Evolutionary conservation across 441 rosid genomes (phyloP), one percentile per base, ranked within the genome.

Genomic region (Adansonia rubrostipa): DNA sequence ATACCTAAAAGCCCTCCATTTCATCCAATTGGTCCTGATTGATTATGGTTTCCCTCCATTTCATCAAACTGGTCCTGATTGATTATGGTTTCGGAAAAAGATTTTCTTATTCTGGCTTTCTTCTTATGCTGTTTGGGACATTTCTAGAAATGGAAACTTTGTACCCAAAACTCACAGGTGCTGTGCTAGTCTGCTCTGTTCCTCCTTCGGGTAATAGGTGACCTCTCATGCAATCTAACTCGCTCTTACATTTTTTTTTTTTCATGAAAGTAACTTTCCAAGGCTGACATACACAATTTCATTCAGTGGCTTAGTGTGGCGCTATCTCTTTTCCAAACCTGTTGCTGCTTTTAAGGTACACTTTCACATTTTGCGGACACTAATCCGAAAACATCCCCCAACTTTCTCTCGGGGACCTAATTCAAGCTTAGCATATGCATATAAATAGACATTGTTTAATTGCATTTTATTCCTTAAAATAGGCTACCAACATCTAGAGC

Each of bases 181-280:
- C 93, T 10, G 90, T 80, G 11, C 82, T 93, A 14, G 85, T 91
- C 40, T 95, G 97, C 88, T 93, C 99, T n/a, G 99, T 92, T 36
- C 99, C 98, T 66, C 97, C 98, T 80, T 87, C 93, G 1, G 95
- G 99, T 78, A 93, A 95, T 84, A 90, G 97, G 99, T 95, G 86
- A 85, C 24, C 69, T 86, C 33, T 44, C 77, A 28, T 13, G 36
- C 71, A n/a, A 70, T 64, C 40, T 66, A 9, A 70, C 72, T 66
- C 13, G 57, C 77, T 45, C 56, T 36, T 36, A 33, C n/a, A n/a
- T 57, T 69, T 3, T 68, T 74, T 51, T 73, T 68, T 74, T 51
- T 71, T 62, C 2, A 14, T 79, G 62, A 40, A 67, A 75, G 15
- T 65, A 33, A 24, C 45, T 28, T 67, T 54, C 82, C 45, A 19